Evolutionary conservation across 192 early-diverging fungal species (phyloP), one percentile per base, ranked within the genome.

Genomic region (Diversispora epigaea): DNA sequence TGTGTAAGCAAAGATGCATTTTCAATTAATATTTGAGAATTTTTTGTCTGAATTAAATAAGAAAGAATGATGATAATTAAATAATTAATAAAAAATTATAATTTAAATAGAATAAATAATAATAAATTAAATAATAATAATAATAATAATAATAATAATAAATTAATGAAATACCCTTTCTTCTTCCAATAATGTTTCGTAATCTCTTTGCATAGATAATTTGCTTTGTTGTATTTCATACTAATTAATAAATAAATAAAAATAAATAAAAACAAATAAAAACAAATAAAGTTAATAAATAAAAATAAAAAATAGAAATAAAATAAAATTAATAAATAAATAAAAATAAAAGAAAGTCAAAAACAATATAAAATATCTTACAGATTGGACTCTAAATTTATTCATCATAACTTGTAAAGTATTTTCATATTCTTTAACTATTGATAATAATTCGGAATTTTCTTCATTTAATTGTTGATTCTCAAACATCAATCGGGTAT

Each of bases 351-450:
- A 14, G 6, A 2, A 65, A 6, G 10, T 43, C 0, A 39, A 44
- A 40, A 44, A 1, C 4, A 11, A 40, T 0, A 8, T 7, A 61
- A 21, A 15, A 65, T 43, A 6, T 14, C 40, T 72, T 60, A 72
- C 70, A 39, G 73, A 40, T 41, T 75, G 73, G 22, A 49, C 17
- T 54, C 73, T 22, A 65, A 75, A 75, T 75, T 65, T 75, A 22
- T 19, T 66, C 73, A 75, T 75, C 11, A 75, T 39, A 0, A 52
- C n/a, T 61, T 75, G 62, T 32, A 75, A 65, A 9, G 73, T 55
- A 21, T 12, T 50, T 43, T 75, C 73, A 19, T 75, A 75, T 65
- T 75, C 73, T 65, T 75, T 75, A n/a, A 75, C 47, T 11, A 65
- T 52, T 12, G 49, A 64, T 54, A 58, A 65, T 7, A 75, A 22